These are phyloP conservation scores for Chloris gayana DNA, from an alignment of 176 grass and related monocot genomes.

Conservation along the genomic window DNA sequence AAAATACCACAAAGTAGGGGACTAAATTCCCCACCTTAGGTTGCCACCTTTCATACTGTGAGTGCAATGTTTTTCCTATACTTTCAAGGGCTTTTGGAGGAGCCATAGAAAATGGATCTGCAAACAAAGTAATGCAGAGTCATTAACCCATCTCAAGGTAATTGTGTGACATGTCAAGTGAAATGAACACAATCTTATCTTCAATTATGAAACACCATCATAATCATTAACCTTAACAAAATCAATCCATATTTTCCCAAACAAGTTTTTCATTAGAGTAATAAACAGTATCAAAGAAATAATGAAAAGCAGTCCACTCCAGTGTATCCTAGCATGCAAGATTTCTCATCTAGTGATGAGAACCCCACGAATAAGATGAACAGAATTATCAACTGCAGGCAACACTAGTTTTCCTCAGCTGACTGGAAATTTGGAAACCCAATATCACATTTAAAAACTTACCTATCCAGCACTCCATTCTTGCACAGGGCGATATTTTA, in stretches of 20 bases:
- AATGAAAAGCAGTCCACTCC: conserved; percentile 6
- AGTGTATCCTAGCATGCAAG: neutral
- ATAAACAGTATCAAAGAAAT: conserved; percentile 1
- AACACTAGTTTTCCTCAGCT: neutral
- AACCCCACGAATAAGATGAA: conserved; percentile 18
- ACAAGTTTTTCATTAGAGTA: neutral
- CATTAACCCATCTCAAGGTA: conserved; percentile 31
- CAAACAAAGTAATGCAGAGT: conserved; percentile 32
- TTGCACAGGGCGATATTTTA: conserved; percentile 97
- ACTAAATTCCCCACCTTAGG: conserved; percentile 61
- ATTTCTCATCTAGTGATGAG: neutral
- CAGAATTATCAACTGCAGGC: conserved; percentile 22
- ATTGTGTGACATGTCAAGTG: neutral
- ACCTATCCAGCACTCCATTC: conserved; percentile 99
- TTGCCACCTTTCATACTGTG: conserved; percentile 97
- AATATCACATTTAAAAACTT: conserved; percentile 33
- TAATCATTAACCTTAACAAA: neutral
- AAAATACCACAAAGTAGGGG: neutral
- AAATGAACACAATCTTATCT: conserved; percentile 6
- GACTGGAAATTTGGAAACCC: conserved; percentile 18
- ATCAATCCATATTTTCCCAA: neutral
- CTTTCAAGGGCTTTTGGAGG: conserved; percentile 88
- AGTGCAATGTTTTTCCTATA: conserved; percentile 95
- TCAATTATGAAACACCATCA: neutral
- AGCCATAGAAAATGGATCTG: conserved; percentile 96